Conservation (phyloP, 2,329 filamentous ascomycete genomes). For the Penicillium sp. region DNA sequence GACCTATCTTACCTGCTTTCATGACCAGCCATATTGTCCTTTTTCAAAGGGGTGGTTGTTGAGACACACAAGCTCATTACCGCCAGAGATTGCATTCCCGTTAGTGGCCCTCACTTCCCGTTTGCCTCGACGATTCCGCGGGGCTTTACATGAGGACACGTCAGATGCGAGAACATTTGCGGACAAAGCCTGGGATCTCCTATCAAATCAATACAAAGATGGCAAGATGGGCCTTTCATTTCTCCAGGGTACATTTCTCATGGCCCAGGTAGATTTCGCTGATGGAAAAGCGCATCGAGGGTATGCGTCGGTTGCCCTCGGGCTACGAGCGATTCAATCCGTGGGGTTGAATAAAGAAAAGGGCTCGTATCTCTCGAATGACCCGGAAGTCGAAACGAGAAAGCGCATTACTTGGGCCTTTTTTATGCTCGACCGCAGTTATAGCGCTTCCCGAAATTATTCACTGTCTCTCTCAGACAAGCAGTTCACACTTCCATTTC, state of each 20-base stretch:
- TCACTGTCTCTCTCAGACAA: slow-evolving; percentile 21
- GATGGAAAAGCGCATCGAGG: slow-evolving; percentile 18
- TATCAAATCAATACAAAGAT: slow-evolving; percentile 14
- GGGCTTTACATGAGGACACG: neutral
- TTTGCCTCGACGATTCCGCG: slow-evolving; percentile 10
- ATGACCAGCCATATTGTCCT: slow-evolving; percentile 23
- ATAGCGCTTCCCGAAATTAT: slow-evolving; percentile 21
- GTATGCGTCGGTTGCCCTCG: slow-evolving; percentile 18
- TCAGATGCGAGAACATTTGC: slow-evolving; percentile 8
- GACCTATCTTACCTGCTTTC: slow-evolving; percentile 17
- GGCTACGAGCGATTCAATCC: slow-evolving; percentile 19
- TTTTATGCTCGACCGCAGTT: slow-evolving; percentile 23
- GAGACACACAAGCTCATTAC: slow-evolving; percentile 7
- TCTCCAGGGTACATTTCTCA: slow-evolving; percentile 20
- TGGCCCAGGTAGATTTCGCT: slow-evolving; percentile 21
- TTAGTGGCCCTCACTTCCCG: slow-evolving; percentile 20
- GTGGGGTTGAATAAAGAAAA: slow-evolving; percentile 15
- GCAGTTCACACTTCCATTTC: slow-evolving; percentile 20
- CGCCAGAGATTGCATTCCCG: slow-evolving; percentile 17
- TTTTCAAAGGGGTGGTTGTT: slow-evolving; percentile 17
- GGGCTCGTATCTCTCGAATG: slow-evolving; percentile 3
- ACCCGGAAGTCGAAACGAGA: slow-evolving; percentile 10
- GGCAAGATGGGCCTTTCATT: slow-evolving; percentile 15
- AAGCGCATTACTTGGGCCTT: slow-evolving; percentile 21
- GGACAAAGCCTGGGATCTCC: slow-evolving; percentile 17